phyloP scores from a whole-genome alignment of 352 stramenopile species.

The Phytophthora constricta region DNA sequence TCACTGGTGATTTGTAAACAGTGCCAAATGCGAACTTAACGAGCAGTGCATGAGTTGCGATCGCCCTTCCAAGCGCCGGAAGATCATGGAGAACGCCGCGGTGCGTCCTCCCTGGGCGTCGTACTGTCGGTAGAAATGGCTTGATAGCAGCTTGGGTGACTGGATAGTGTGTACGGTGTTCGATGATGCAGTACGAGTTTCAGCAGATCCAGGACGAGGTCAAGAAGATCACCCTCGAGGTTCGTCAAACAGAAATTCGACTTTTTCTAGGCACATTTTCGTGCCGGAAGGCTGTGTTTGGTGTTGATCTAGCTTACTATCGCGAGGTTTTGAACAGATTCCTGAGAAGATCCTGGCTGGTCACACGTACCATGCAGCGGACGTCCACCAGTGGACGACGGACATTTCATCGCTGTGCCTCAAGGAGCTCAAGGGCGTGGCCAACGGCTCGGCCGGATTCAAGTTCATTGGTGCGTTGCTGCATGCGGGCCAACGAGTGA shows the following conservation, averaged over 20 bases:
- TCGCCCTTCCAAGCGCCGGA: constrained; percentile 44
- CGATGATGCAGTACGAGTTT: constrained; percentile 74
- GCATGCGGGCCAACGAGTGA: background rate
- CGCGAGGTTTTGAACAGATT: constrained; percentile 47
- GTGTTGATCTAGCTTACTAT: background rate
- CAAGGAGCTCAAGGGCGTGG: constrained; percentile 85
- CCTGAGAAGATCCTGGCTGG: constrained; percentile 71
- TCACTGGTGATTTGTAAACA: background rate
- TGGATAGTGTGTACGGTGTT: constrained; percentile 1
- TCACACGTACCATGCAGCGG: constrained; percentile 78
- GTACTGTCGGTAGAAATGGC: background rate
- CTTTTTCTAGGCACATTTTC: too few species aligned
- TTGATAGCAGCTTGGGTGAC: background rate
- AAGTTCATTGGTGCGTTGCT: constrained; percentile 82
- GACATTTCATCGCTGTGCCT: constrained; percentile 83
- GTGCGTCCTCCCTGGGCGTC: constrained; percentile 31
- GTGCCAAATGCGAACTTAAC: constrained; percentile 15
- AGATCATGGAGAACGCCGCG: constrained; percentile 63
- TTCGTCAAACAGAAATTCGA: constrained; percentile 26
- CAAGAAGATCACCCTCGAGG: constrained; percentile 86
- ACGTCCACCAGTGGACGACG: constrained; percentile 82
- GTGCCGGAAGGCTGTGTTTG: background rate
- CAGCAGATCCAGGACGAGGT: constrained; percentile 86
- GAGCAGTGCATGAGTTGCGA: constrained; percentile 34
- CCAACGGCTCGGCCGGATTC: constrained; percentile 86